A percentile compares a stretch with the other conserved stretches of the same genome.
phyloP scores from a whole-genome alignment of 2,329 filamentous ascomycete genomes.

The Aspergillus jensenii region DNA sequence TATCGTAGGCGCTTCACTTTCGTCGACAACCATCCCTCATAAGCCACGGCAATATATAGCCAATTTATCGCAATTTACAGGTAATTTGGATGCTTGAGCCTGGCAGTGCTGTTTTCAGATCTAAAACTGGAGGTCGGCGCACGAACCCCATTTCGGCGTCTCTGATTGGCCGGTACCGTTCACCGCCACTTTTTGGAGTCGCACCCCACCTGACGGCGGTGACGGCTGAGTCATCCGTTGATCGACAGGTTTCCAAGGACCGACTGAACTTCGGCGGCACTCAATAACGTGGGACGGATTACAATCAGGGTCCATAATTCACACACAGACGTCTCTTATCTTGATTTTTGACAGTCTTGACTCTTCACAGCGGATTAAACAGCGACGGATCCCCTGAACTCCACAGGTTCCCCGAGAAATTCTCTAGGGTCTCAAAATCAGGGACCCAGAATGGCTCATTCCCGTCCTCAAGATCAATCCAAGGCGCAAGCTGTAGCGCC shows the following conservation, averaged over 20 bases:
- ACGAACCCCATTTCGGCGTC: not conserved
- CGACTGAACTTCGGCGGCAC: not conserved
- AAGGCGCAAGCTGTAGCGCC: conserved; percentile 40
- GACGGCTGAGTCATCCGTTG: not conserved
- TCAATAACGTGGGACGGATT: not conserved
- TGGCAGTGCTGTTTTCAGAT: not conserved
- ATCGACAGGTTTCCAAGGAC: not conserved
- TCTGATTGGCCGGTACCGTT: not conserved
- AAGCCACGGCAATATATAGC: not conserved
- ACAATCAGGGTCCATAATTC: not conserved
- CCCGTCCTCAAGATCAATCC: conserved; percentile 38
- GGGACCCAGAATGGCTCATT: conserved; percentile 41
- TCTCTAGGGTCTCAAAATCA: conserved; percentile 38
- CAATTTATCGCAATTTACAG: not conserved
- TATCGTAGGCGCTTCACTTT: too few species aligned
- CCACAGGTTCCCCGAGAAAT: conserved; percentile 32
- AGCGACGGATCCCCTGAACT: conserved; percentile 25
- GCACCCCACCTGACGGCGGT: not conserved
- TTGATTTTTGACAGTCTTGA: not conserved
- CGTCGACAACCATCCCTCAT: too few species aligned
- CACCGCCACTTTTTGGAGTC: conserved; percentile 1
- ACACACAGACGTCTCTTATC: too few species aligned
- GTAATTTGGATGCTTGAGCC: not conserved
- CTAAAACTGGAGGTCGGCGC: not conserved
- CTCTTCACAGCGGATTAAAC: conserved; percentile 28